Base-by-base conservation (phyloP, 768 basidiomycete species). In the Cubamyces lactineus region DNA sequence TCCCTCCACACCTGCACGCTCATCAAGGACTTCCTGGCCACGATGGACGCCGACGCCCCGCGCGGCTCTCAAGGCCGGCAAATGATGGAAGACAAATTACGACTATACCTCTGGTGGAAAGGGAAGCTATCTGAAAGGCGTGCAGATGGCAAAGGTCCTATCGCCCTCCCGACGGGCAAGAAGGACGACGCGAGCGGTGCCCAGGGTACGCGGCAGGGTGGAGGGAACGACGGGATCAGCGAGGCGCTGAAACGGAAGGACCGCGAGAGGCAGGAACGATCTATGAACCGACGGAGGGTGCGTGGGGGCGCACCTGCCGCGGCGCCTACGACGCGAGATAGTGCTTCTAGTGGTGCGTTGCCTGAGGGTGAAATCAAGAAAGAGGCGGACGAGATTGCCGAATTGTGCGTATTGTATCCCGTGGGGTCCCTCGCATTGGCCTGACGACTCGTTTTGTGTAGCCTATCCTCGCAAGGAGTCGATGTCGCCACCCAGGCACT, bases 21-120 rank as follows among this genome's bases (percentile, higher is more conserved):
- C 46, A 76, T 98, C 21, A 85, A 85, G 2, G 89, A 95, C 62
- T 98, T 92, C 74, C 81, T 98, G 7, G 83, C 87, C 0, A 77
- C 78, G 0, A 85, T 90, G 78, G 79, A 91, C 61, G 71, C 78
- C 2, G 76, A 80, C 45, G 82, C 84, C 0, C 82, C 83, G 3
- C 79, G 79, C 24, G 91, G 89, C 1, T 67, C 76, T 55, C 86
- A 84, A 61, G 96, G 92, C 0, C 81, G 84, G 42, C 75, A 69
- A 23, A 89, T 97, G 89, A 91, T 98, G 87, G 81, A 91, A 69
- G 77, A 80, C 17, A 90, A 89, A 63, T 78, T 97, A 2, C 77
- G 82, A 9, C 72, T 76, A 24, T 93, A 94, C 73, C 79, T 98
- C 17, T 88, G 80, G 79, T 94, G 94, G 94, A 95, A 94, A 74